phyloP scores from a whole-genome alignment of 768 basidiomycete genomes.

The Amanita pseudoporphyria region DNA sequence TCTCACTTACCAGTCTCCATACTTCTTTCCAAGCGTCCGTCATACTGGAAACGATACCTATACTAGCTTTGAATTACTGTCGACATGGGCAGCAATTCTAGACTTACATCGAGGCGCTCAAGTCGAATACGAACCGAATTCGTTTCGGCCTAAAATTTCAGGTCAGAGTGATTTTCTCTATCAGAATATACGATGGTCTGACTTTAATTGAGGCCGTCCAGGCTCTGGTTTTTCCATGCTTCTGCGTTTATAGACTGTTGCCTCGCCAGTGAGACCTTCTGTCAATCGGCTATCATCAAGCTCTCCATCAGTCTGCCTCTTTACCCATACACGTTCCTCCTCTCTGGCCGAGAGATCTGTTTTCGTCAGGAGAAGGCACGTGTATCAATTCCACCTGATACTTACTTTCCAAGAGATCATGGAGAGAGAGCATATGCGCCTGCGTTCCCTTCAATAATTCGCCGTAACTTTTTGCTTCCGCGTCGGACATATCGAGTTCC shows the following conservation, averaged over 20 bases:
- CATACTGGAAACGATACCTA: slow-evolving; percentile 68
- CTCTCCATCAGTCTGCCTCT: slow-evolving; percentile 63
- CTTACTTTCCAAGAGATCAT: slow-evolving; percentile 55
- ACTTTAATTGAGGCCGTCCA: slow-evolving; percentile 63
- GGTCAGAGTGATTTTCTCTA: not conserved
- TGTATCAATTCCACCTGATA: not conserved
- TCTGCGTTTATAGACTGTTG: slow-evolving; percentile 61
- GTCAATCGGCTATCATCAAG: slow-evolving; percentile 57
- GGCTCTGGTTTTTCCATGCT: slow-evolving; percentile 63
- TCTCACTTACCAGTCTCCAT: slow-evolving; percentile 47
- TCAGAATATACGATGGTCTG: slow-evolving; percentile 2
- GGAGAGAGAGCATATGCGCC: slow-evolving; percentile 48
- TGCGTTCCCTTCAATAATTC: slow-evolving; percentile 42
- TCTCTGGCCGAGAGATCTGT: slow-evolving; percentile 58
- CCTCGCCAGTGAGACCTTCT: slow-evolving; percentile 60
- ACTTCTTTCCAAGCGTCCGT: slow-evolving; percentile 53
- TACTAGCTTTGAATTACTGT: not conserved
- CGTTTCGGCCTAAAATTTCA: slow-evolving; percentile 42
- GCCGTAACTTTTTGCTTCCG: slow-evolving; percentile 50
- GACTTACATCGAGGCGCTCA: slow-evolving; percentile 57
- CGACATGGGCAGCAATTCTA: not conserved
- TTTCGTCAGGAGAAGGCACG: not conserved
- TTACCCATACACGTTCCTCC: slow-evolving; percentile 64
- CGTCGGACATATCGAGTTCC: slow-evolving; percentile 48
- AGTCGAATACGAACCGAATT: slow-evolving; percentile 59